Evolutionary conservation across 192 early-diverging fungal species (phyloP), one percentile per base, ranked within the genome.

Genomic region (Podila epigama): DNA sequence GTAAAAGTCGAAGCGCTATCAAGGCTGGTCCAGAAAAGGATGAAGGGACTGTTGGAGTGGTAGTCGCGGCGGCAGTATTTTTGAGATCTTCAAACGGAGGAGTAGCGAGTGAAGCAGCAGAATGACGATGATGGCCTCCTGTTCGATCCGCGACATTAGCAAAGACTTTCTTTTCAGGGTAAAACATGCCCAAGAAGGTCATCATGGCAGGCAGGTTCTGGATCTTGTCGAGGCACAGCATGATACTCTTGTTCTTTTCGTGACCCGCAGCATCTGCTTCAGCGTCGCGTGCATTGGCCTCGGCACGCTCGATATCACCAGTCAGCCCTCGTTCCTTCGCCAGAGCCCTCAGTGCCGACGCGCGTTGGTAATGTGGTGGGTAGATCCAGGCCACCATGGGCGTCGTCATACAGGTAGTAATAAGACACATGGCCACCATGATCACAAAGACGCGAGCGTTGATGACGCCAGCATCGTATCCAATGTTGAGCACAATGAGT

Each of bases 401-500:
- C 3, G 90, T 87, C 0, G 96, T 99, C 79, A 94, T 86, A 50
- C 94, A 89, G 7, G 96, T 99, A 0, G 96, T 98, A 2, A 92
- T 82, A 54, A 96, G 68, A 25, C 79, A 81, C 84, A 84, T 85
- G 6, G 79, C 66, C 4, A 85, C 83, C 83, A 88, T 81, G 39
- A 88, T 86, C 15, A 79, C 82, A 67, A 86, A 86, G 39, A 86
- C 79, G 60, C 58, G 67, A 50, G 11, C 87, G 48, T 91, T 90
- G 54, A 98, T 91, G 25, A 97, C 93, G 9, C 88, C 88, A 2
- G 95, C 93, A 37, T 93, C 82, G 63, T 92, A 83, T 12, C 97
- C 96, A 61, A 98, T 89, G 81, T 98, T 98, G 9, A 98, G 87
- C 33, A 98, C 95, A 61, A 97, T 97, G 8, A 98, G 84, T 77